A percentile compares a stretch with the other conserved stretches of the same genome.
Conservation (phyloP, 805 yeast genomes). For the Babjeviella inositovora region DNA sequence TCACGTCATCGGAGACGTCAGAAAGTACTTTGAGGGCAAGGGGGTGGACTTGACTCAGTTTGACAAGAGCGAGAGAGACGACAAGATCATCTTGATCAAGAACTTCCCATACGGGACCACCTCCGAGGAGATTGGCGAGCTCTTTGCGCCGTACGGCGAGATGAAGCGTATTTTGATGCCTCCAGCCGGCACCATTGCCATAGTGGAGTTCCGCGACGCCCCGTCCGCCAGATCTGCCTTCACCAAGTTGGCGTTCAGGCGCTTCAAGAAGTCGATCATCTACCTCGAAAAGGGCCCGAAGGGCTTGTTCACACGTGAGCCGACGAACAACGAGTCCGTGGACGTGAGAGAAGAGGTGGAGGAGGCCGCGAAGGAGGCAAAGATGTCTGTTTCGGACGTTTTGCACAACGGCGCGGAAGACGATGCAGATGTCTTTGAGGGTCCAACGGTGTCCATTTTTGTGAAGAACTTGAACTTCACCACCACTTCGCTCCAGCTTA, state of each 20-base stretch:
- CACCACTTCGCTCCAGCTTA: constrained; percentile 45
- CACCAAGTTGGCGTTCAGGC: constrained; percentile 69
- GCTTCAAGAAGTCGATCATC: constrained; percentile 75
- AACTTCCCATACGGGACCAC: constrained; percentile 86
- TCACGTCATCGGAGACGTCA: constrained; percentile 81
- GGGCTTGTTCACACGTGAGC: constrained; percentile 53
- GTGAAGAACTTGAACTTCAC: constrained; percentile 84
- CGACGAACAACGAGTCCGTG: constrained; percentile 17
- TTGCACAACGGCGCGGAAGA: constrained; percentile 15
- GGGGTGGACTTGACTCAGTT: constrained; percentile 78
- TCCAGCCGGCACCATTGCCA: constrained; percentile 91
- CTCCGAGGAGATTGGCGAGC: constrained; percentile 61
- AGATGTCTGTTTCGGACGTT: constrained; percentile 24
- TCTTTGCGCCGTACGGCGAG: constrained; percentile 71
- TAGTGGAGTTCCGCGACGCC: constrained; percentile 72
- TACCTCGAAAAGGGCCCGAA: constrained; percentile 92
- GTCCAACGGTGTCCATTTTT: constrained; percentile 78
- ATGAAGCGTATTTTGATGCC: constrained; percentile 78
- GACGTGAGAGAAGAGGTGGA: constrained; percentile 10
- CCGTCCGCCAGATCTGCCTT: constrained; percentile 85
- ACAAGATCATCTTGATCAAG: constrained; percentile 66
- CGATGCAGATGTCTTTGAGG: constrained; percentile 27
- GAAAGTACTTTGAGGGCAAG: constrained; percentile 69
- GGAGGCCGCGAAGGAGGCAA: constrained; percentile 21
- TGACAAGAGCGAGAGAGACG: constrained; percentile 51